These are phyloP conservation scores for Nannochloropsis gaditana DNA, from an alignment of 108 stramenopile species.

Conservation along the genomic window DNA sequence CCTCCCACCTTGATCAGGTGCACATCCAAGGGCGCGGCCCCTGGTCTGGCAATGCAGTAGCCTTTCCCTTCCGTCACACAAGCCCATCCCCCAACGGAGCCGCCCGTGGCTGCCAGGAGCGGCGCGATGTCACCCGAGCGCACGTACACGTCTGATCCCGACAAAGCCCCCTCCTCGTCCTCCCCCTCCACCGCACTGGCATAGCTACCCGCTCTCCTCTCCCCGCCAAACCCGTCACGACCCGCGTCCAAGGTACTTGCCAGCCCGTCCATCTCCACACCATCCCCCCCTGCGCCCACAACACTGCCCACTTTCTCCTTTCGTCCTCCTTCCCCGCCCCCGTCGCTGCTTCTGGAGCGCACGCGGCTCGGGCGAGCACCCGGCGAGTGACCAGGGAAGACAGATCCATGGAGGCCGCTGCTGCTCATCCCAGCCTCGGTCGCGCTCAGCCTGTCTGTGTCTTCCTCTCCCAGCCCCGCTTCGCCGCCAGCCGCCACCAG, in stretches of 20 bases:
- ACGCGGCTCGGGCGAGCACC: neutral
- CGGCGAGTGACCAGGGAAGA: neutral
- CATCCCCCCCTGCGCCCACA: neutral
- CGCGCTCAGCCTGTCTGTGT: neutral
- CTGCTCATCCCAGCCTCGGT: neutral
- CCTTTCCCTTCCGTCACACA: neutral
- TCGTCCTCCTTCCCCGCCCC: neutral
- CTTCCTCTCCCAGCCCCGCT: neutral
- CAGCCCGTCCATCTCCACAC: neutral
- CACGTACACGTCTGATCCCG: neutral
- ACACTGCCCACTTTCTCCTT: neutral
- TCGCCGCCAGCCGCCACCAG: conserved; percentile 29
- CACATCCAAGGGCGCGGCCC: neutral
- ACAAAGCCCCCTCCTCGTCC: neutral
- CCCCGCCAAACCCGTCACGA: neutral
- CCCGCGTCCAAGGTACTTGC: neutral
- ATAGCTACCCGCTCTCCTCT: neutral
- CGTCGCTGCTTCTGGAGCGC: neutral
- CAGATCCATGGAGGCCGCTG: neutral
- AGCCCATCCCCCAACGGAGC: neutral
- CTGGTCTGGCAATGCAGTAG: neutral
- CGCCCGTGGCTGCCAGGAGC: neutral
- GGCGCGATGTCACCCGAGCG: neutral
- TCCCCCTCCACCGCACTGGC: neutral
- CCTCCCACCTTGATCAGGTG: conserved; percentile 34